Evolutionary conservation across 305 asterid genomes (phyloP), one percentile per base, ranked within the genome.

Genomic region (Solanum hybrid): DNA sequence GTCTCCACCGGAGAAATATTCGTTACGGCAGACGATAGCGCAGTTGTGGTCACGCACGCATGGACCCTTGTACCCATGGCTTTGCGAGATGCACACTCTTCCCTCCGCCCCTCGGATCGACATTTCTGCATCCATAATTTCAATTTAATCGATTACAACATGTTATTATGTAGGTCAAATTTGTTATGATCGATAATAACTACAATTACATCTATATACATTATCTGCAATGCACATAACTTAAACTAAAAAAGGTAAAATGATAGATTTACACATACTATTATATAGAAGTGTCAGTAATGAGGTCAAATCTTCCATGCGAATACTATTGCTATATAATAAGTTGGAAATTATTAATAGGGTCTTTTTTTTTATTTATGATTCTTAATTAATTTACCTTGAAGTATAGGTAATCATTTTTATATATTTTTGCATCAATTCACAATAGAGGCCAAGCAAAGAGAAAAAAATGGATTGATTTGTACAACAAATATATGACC

Each of bases 11-110:
- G 91, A 75, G 87, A 93, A 93, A 13, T 91, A 91, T 80, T 92
- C 94, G 9, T 69, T 88, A 40, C 90, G 78, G 91, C 93, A 93
- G 11, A 91, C 90, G 6, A 84, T 4, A 3, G 93, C 92, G 69
- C 93, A 93, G 66, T 92, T 92, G 87, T 86, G 89, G 60, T 89
- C 73, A 24, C 71, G 37, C 4, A 69, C 0, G 71, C 94, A 93
- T 11, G 87, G 2, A 1, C 93, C 94, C 37, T 34, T 72, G 87
- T 51, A 91, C 6, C 85, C n/a, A 27, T 93, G 92, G 93, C 94
- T 92, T 90, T 88, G 51, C 13, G 94, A 91, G 72, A 75, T 9
- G 90, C 93, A 93, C 51, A 89, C 92, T 60, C 94, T 87, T 42
- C 87, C 92, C 60, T 79, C 93, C 80, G 22, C 92, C 11, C 3